These are phyloP conservation scores for Camelina sativa DNA, from an alignment of 345 rosid genomes.

Conservation along the genomic window DNA sequence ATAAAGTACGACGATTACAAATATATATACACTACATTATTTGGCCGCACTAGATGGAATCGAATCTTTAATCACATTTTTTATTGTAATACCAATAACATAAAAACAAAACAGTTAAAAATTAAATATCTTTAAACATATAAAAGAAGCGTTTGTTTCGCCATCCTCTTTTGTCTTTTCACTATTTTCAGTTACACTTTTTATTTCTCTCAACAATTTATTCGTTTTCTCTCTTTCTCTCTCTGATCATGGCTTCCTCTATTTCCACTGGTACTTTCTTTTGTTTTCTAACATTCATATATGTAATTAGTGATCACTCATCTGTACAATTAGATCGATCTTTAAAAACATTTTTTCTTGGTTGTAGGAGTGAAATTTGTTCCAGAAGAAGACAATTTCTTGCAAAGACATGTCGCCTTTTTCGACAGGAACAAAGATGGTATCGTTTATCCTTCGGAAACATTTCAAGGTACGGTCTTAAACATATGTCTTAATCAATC, in stretches of 20 bases:
- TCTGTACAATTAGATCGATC: not conserved
- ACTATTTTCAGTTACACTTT: not conserved
- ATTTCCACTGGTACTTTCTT: constrained; percentile 19
- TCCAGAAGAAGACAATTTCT: constrained; percentile 49
- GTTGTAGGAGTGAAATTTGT: constrained; percentile 36
- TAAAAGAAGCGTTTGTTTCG: constrained; percentile 32
- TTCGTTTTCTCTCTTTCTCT: not conserved
- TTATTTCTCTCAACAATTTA: constrained; percentile 9
- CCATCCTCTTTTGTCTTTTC: constrained; percentile 22
- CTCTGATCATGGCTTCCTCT: constrained; percentile 39
- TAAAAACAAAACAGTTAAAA: not conserved
- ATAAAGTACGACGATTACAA: not conserved
- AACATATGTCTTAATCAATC: constrained; percentile 12
- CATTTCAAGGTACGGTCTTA: constrained; percentile 59
- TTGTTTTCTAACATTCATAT: not conserved
- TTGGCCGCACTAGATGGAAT: not conserved
- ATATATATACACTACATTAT: not conserved
- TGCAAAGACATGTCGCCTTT: constrained; percentile 82
- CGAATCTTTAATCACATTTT: constrained; percentile 5
- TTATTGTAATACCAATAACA: not conserved
- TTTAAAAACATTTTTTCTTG: not conserved
- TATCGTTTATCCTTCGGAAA: constrained; percentile 77
- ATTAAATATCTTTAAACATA: not conserved
- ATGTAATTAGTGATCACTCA: not conserved
- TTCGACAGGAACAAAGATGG: constrained; percentile 85